phyloP scores from a whole-genome alignment of 768 basidiomycete species.

The Suillus tomentosus region DNA sequence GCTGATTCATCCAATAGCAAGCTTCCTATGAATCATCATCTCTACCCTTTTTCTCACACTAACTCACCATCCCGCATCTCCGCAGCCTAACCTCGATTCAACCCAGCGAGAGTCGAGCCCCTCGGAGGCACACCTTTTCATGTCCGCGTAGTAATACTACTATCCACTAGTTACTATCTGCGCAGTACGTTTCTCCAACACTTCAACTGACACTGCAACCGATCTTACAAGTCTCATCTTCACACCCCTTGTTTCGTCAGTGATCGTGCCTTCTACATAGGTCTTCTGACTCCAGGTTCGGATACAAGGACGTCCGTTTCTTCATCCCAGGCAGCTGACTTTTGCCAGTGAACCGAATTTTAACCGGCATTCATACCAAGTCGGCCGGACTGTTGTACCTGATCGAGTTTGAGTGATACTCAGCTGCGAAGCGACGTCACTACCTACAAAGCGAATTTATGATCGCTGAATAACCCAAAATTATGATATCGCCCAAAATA shows the following conservation, averaged over 20 bases:
- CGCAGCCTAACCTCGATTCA: slow-evolving; percentile 17
- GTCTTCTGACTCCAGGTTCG: slow-evolving; percentile 24
- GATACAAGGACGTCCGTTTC: background rate
- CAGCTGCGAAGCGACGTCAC: slow-evolving; percentile 27
- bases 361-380: slow-evolving; percentile 20
- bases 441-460: background rate
- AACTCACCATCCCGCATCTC: slow-evolving; percentile 17
- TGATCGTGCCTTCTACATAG: slow-evolving; percentile 3
- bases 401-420: slow-evolving; percentile 24
- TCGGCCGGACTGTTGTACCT: slow-evolving; percentile 18
- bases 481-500: slow-evolving; percentile 36
- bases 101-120: slow-evolving; percentile 21
- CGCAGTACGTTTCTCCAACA: background rate
- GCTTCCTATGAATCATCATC: slow-evolving; percentile 13
- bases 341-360: slow-evolving; percentile 15
- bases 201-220: background rate
- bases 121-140: background rate
- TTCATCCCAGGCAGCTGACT: background rate
- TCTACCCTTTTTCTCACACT: slow-evolving; percentile 22
- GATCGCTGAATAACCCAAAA: slow-evolving; percentile 23
- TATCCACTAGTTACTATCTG: background rate
- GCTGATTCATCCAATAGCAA: slow-evolving; percentile 15
- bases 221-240: background rate
- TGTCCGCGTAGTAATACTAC: slow-evolving; percentile 4
- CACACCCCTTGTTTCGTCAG: slow-evolving; percentile 17